Evolutionary conservation across 306 rosid genomes (phyloP), one percentile per base, ranked within the genome.

Genomic region (Albizia julibrissin): DNA sequence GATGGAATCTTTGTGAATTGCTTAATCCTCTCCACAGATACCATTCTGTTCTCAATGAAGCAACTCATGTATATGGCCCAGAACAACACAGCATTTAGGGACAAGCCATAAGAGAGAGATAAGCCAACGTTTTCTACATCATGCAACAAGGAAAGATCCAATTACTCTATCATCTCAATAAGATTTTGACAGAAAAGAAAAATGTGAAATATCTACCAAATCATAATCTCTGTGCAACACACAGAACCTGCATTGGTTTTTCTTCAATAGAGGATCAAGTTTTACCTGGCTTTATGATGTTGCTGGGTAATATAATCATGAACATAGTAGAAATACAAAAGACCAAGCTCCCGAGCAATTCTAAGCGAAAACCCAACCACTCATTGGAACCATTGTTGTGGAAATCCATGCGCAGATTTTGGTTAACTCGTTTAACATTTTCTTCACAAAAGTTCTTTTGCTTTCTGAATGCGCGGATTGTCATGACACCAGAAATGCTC

Each of bases 321-420:
- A 95, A 95, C 89, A 91, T 9, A 24, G 99, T 85, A 72, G 98
- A 95, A 54, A 71, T 6, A 84, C 99, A 95, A 42, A 91, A 90
- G 21, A 95, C 83, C 29, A 90, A 26, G 87, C 96, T 87, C 72
- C 99, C 99, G 33, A 95, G 93, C 49, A 90, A 80, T 84, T 95
- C 99, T 70, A 92, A 81, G 47, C 99, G 97, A 84, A 93, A 95
- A 49, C 98, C 98, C 83, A 95, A 84, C 99, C 99, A 95, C 79
- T 88, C 99, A 77, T 95, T 95, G 69, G 99, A 87, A 31, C 98
- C 92, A 75, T 81, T 85, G 86, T 93, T 95, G 90, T 95, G 97
- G 91, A 95, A 93, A 82, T 95, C 97, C 98, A 92, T 92, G 54
- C 99, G 82, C 83, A 95, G 61, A 83, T 91, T 95, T 70, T 77